Evolutionary conservation across 805 yeast genomes (phyloP), one percentile per base, ranked within the genome.

Genomic region (Kodamaea kakaduensis): DNA sequence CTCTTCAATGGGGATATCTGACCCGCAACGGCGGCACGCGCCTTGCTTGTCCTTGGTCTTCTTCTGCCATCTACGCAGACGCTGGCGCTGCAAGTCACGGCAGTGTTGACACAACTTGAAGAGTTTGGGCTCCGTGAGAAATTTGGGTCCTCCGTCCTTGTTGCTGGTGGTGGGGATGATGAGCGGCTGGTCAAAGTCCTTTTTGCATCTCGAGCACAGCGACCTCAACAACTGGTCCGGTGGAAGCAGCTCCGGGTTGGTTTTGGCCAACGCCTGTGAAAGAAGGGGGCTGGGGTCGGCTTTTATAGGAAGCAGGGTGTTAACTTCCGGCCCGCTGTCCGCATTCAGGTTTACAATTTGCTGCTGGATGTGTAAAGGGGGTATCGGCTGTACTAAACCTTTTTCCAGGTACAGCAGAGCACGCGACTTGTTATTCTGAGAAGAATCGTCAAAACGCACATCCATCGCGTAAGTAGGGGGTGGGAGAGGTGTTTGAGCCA

Each of bases 11-110:
- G 81, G 75, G 21, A 79, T 73, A 6, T 58, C 62, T 6, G 65
- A 54, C 7, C 84, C 85, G 59, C 86, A 79, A 33, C 86, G 58
- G 34, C 82, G 64, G 48, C 86, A 79, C 3, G 76, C 81, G 6
- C 84, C 84, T 18, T 62, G 67, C 44, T 75, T 78, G 43, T 67
- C 69, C 45, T 74, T 77, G 4, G 82, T 78, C 43, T 71, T 71
- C 50, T 63, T 59, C 48, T 78, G 84, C 85, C 85, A 80, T 42
- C 82, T 61, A 41, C 80, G 59, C 4, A 79, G 71, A 41, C 85
- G 56, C 50, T 76, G 77, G 32, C 85, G 56, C 51, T 80, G 86
- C 32, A 77, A 54, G 33, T 73, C 78, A 23, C 85, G 68, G 50
- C 86, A 80, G 48, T 77, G 84, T 19, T 71, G 70, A 50, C 86